A percentile compares a stretch with the other conserved stretches of the same genome.
These are phyloP conservation scores for Cenchrus americanus DNA, from an alignment of 176 grass and related monocot species.

Conservation along the genomic window DNA sequence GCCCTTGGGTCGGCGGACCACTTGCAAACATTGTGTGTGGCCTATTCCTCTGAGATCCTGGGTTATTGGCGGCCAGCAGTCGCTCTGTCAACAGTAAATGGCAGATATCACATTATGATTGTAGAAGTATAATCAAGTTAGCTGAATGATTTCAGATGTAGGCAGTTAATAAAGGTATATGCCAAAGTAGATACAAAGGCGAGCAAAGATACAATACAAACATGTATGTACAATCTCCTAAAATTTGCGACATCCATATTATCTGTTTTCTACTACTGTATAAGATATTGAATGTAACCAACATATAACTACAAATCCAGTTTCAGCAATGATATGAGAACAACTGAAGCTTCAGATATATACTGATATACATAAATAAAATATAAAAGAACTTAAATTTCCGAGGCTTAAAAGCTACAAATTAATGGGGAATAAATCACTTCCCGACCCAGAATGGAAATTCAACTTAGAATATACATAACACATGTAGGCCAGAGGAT, in stretches of 20 bases:
- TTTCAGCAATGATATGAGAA: background rate
- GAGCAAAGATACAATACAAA: background rate
- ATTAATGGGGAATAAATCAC: background rate
- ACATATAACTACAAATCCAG: background rate
- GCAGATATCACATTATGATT: background rate
- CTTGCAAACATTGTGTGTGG: slow-evolving; percentile 93
- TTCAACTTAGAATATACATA: slow-evolving; percentile 6
- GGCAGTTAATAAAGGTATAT: background rate
- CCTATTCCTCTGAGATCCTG: slow-evolving; percentile 73
- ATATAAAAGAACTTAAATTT: slow-evolving; percentile 3
- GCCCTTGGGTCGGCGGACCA: slow-evolving; percentile 67
- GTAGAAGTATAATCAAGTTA: background rate
- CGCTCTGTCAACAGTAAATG: slow-evolving; percentile 54
- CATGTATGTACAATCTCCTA: slow-evolving; percentile 7
- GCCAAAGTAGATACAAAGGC: background rate
- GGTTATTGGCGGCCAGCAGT: slow-evolving; percentile 76
- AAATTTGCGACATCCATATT: slow-evolving; percentile 8
- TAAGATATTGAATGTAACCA: background rate
- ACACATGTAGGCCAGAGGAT: background rate
- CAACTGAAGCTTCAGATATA: background rate
- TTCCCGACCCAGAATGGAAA: slow-evolving; percentile 24
- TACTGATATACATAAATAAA: background rate
- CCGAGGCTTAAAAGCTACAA: background rate
- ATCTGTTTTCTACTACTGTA: background rate
- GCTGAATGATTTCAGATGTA: background rate